Percentiles rank a stretch among this genome's conserved stretches.
Conservation (phyloP, 257 asterid species). For the Scutellaria galericulata region DNA sequence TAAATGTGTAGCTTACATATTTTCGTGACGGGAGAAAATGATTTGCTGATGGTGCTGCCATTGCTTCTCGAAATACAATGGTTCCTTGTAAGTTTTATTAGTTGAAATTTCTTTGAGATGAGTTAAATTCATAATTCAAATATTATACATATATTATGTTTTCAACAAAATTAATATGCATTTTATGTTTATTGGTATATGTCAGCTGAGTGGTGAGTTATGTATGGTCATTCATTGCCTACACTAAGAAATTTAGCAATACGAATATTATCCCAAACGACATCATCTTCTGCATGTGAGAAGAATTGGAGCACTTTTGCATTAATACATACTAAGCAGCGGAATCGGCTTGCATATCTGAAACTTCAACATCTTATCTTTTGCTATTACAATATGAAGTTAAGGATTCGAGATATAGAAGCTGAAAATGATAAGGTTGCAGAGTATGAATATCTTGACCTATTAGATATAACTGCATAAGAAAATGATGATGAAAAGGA, state of each 20-base stretch:
- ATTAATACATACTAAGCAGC: too few relatives aligned
- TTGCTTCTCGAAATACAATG: background rate
- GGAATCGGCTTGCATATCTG: too few relatives aligned
- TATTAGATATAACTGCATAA: too few relatives aligned
- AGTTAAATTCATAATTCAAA: too few relatives aligned
- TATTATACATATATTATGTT: background rate
- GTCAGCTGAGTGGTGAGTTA: background rate
- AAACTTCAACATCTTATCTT: too few relatives aligned
- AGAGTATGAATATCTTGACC: too few relatives aligned
- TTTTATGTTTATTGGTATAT: background rate
- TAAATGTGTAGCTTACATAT: background rate
- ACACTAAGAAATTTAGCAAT: background rate
- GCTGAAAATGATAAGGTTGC: too few relatives aligned
- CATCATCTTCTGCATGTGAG: background rate
- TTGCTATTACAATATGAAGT: too few relatives aligned
- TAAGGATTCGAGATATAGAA: too few relatives aligned
- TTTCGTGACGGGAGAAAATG: constrained; percentile 8
- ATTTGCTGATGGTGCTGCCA: background rate
- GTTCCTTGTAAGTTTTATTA: background rate
- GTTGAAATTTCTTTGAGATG: background rate
- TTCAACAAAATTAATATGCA: background rate
- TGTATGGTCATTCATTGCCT: background rate
- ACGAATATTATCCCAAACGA: background rate
- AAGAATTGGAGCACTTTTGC: too few relatives aligned
- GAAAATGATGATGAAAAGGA: too few relatives aligned